Evolutionary conservation across 2,329 filamentous ascomycete species (phyloP).

Genomic region (Xylaria sp.): DNA sequence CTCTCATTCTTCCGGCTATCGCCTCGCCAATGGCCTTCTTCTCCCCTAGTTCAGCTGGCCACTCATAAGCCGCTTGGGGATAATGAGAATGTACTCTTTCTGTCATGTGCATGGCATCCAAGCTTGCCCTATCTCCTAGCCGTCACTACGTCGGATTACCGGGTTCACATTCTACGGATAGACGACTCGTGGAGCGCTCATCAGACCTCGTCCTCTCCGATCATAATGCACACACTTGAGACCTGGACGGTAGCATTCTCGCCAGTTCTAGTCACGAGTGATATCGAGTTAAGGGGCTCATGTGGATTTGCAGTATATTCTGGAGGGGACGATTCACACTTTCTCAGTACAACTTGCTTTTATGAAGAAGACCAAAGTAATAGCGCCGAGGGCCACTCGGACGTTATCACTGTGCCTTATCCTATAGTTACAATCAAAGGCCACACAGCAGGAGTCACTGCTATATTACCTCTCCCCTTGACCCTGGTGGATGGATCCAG

Average conservation of each 20-base stretch:
- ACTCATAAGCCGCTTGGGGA: conserved; percentile 62
- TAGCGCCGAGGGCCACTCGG: conserved; percentile 31
- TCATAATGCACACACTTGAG: conserved; percentile 68
- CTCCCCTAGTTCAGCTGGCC: conserved; percentile 52
- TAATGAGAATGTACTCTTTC: conserved; percentile 70
- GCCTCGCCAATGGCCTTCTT: conserved; percentile 25
- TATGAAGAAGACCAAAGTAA: conserved; percentile 30
- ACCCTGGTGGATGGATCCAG: conserved; percentile 57
- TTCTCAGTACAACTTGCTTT: conserved; percentile 60
- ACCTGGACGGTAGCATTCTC: conserved; percentile 79
- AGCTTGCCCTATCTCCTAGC: conserved; percentile 65
- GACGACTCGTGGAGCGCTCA: conserved; percentile 56
- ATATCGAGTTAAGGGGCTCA: conserved; percentile 25
- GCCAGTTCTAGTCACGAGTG: conserved; percentile 41
- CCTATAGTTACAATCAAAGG: conserved; percentile 56
- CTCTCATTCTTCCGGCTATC: conserved; percentile 71
- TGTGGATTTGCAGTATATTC: conserved; percentile 64
- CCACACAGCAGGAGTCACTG: conserved; percentile 87
- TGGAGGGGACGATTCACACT: conserved; percentile 79
- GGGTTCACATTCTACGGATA: conserved; percentile 67
- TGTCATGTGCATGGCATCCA: conserved; percentile 81
- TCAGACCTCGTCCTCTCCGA: conserved; percentile 50
- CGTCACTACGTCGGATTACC: conserved; percentile 76
- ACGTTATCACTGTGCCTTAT: conserved; percentile 39
- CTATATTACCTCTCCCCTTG: conserved; percentile 77